A percentile compares a stretch with the other conserved stretches of the same genome.
Evolutionary conservation across 352 stramenopile species (phyloP).

Genomic region (Globisporangium camurandrum): DNA sequence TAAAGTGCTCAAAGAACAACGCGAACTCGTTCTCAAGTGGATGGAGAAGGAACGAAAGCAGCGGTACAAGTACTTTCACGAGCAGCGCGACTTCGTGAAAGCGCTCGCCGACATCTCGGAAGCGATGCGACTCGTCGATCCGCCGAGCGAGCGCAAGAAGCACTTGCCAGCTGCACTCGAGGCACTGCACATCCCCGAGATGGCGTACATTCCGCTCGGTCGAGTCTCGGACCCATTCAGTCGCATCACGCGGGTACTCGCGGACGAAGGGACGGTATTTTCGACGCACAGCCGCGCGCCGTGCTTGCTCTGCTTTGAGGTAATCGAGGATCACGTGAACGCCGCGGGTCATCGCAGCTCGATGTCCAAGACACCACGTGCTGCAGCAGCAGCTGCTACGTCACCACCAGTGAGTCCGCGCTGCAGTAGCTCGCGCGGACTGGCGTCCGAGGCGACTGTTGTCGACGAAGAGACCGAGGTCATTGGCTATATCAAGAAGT

Average conservation of each 20-base stretch:
- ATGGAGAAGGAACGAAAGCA: constrained; percentile 76
- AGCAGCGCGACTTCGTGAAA: constrained; percentile 72
- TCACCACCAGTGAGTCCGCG: constrained; percentile 3
- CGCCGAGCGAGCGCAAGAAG: constrained; percentile 55
- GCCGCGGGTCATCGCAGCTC: constrained; percentile 31
- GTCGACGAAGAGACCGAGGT: constrained; percentile 42
- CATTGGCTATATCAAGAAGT: constrained; percentile 38
- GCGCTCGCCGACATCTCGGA: constrained; percentile 66
- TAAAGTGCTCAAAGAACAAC: constrained; percentile 21
- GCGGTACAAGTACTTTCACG: constrained; percentile 75
- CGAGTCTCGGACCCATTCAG: constrained; percentile 64
- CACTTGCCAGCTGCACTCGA: constrained; percentile 41
- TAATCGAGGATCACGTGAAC: constrained; percentile 71
- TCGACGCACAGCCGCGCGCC: constrained; percentile 72
- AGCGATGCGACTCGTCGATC: constrained; percentile 55
- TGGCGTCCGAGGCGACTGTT: constrained; percentile 15
- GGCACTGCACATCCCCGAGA: constrained; percentile 40
- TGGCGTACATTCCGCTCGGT: constrained; percentile 72
- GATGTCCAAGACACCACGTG: constrained; percentile 2
- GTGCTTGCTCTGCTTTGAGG: constrained; percentile 71
- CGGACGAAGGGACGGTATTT: constrained; percentile 72
- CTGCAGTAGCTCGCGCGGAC: constrained; percentile 5
- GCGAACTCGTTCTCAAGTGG: constrained; percentile 58
- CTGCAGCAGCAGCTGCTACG: background rate
- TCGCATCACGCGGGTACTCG: constrained; percentile 54